A percentile compares a stretch with the other conserved stretches of the same genome.
phyloP scores from a whole-genome alignment of 768 basidiomycete species.

The Psilocybe cubensis region DNA sequence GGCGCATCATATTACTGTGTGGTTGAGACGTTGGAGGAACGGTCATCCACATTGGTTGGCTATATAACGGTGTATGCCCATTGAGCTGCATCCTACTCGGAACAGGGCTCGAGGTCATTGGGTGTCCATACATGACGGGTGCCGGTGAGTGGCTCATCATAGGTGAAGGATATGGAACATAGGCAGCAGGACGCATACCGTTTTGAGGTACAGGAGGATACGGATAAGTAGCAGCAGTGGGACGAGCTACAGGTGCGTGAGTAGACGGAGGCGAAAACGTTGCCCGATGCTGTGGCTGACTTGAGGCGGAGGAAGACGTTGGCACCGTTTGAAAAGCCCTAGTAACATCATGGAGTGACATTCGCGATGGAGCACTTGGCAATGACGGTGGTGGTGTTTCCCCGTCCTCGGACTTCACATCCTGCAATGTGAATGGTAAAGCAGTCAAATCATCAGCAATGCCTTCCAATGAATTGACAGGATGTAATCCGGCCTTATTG shows the following conservation, averaged over 20 bases:
- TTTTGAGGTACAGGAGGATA: conserved; percentile 50
- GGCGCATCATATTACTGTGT: conserved; percentile 56
- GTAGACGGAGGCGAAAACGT: conserved; percentile 51
- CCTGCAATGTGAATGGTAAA: conserved; percentile 80
- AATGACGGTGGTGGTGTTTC: conserved; percentile 73
- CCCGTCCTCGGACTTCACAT: conserved; percentile 86
- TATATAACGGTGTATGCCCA: conserved; percentile 63
- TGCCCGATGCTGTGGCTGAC: conserved; percentile 45
- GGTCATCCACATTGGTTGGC: conserved; percentile 70
- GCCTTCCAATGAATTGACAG: conserved; percentile 81
- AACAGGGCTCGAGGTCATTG: conserved; percentile 64
- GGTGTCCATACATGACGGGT: conserved; percentile 67
- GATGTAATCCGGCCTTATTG: conserved; percentile 65
- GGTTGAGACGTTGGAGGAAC: conserved; percentile 51
- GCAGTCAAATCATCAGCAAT: conserved; percentile 83
- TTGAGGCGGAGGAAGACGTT: conserved; percentile 48
- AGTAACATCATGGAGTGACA: conserved; percentile 83
- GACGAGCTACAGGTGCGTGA: conserved; percentile 50
- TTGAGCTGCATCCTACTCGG: conserved; percentile 64
- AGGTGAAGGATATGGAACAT: conserved; percentile 64
- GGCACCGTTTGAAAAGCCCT: conserved; percentile 90
- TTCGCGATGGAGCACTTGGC: conserved; percentile 64
- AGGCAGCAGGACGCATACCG: conserved; percentile 59
- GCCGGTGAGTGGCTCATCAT: conserved; percentile 76
- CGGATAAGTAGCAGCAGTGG: conserved; percentile 34